Evolutionary conservation across 108 stramenopile genomes (phyloP).

Genomic region (Bacterosira constricta): DNA sequence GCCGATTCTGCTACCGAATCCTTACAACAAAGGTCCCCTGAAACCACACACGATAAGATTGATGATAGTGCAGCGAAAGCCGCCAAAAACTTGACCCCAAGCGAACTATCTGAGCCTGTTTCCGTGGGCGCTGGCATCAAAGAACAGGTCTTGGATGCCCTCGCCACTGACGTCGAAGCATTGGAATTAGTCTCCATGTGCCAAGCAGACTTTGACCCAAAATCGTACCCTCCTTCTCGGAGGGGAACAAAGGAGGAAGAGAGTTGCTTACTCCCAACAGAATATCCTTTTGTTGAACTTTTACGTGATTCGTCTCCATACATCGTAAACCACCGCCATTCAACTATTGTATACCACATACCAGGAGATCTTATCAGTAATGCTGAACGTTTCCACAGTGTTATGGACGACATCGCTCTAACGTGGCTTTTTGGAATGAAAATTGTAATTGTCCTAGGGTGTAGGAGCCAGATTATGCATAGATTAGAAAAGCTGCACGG

Average conservation of each 20-base stretch:
- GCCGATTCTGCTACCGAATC: not conserved
- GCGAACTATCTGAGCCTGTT: slow-evolving; percentile 1
- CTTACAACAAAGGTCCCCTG: not conserved
- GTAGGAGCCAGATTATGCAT: slow-evolving; percentile 43
- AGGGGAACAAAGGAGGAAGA: no score
- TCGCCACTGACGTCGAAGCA: slow-evolving; percentile 30
- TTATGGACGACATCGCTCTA: slow-evolving; percentile 92
- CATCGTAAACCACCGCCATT: slow-evolving; percentile 92
- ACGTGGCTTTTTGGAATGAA: slow-evolving; percentile 93
- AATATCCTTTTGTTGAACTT: slow-evolving; percentile 81
- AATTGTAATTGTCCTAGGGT: slow-evolving; percentile 82
- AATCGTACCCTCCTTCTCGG: not conserved
- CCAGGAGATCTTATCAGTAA: slow-evolving; percentile 74
- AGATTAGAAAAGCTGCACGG: slow-evolving; percentile 22
- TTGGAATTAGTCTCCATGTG: slow-evolving; percentile 41
- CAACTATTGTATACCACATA: slow-evolving; percentile 91
- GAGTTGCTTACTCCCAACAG: slow-evolving; percentile 13
- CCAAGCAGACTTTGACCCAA: slow-evolving; percentile 22
- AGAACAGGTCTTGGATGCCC: slow-evolving; percentile 5
- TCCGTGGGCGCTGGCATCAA: not conserved
- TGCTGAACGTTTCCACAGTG: slow-evolving; percentile 57
- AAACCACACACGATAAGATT: no score
- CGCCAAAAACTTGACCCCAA: not conserved
- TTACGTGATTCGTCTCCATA: slow-evolving; percentile 92
- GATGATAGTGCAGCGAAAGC: no score